Percentiles rank a stretch among this genome's conserved stretches.
phyloP scores from a whole-genome alignment of 805 yeast species.

The Jamesozyma lodderae region DNA sequence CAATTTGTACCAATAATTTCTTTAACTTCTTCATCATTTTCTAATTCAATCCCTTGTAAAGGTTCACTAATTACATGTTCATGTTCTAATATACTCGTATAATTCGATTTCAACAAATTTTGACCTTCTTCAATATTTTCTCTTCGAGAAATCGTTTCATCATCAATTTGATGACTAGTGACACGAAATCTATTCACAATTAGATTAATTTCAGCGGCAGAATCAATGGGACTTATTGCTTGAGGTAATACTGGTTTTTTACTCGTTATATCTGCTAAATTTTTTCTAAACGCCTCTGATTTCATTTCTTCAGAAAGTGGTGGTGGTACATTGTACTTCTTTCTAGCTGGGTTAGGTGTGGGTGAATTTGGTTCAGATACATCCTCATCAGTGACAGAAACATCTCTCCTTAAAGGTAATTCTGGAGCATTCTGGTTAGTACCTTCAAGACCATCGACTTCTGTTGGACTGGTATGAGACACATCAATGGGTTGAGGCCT shows the following conservation, averaged over 20 bases:
- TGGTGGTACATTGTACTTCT: slow-evolving; percentile 23
- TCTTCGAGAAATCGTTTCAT: slow-evolving; percentile 43
- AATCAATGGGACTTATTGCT: slow-evolving; percentile 14
- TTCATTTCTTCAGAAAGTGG: slow-evolving; percentile 24
- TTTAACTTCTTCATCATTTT: slow-evolving; percentile 29
- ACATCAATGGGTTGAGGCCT: no score
- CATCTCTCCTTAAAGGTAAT: not conserved
- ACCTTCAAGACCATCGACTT: not conserved
- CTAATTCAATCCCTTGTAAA: slow-evolving; percentile 7
- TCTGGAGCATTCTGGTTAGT: no score
- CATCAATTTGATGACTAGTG: slow-evolving; percentile 41
- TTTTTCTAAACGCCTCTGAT: slow-evolving; percentile 20
- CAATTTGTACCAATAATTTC: slow-evolving; percentile 46
- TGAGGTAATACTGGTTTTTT: not conserved
- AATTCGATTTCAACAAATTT: slow-evolving; percentile 33
- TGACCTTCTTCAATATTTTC: slow-evolving; percentile 44
- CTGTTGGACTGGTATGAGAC: not conserved
- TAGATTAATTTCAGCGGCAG: slow-evolving; percentile 44
- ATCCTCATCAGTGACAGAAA: not conserved
- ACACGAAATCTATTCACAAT: slow-evolving; percentile 51
- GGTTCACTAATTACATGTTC: slow-evolving; percentile 8
- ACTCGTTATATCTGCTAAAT: slow-evolving; percentile 13
- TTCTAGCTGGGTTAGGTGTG: slow-evolving; percentile 1
- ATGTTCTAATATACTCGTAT: slow-evolving; percentile 17
- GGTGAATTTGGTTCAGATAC: no score